Evolutionary conservation across 352 stramenopile species (phyloP).

Genomic region (Plasmopara muralis): DNA sequence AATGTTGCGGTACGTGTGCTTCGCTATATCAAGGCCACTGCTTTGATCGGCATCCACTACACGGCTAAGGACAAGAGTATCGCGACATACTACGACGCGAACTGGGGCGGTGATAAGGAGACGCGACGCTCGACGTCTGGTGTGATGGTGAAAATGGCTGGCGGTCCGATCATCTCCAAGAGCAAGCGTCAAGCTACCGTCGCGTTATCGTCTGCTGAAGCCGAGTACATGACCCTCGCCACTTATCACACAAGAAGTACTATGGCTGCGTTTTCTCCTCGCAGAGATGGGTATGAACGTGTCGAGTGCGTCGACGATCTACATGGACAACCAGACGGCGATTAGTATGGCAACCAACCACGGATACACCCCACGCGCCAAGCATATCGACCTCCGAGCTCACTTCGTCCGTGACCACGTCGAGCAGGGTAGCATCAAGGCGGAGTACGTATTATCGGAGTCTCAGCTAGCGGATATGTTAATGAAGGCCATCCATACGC

Average conservation of each 20-base stretch:
- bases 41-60: neutral
- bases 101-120: constrained; percentile 2
- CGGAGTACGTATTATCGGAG: no score
- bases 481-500: no score
- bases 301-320: neutral
- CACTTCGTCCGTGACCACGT: neutral
- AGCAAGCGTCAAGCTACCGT: constrained; percentile 3
- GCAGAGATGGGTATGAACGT: constrained; percentile 1
- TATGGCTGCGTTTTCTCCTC: constrained; percentile 5
- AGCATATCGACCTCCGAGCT: neutral
- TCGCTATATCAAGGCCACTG: constrained; percentile 13
- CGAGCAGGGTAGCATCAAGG: no score
- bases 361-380: neutral
- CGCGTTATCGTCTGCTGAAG: constrained; percentile 4
- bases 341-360: neutral
- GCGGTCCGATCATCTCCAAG: constrained; percentile 5
- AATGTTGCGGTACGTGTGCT: constrained; percentile 2
- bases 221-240: constrained; percentile 9
- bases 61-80: neutral
- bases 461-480: no score
- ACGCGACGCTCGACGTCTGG: constrained; percentile 6
- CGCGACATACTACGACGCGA: constrained; percentile 3
- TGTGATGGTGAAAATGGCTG: neutral
- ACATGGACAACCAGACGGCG: constrained; percentile 6
- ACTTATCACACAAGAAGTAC: constrained; percentile 5